Conservation (phyloP, 139 green algal genomes). For the Chlorella sp. region DNA sequence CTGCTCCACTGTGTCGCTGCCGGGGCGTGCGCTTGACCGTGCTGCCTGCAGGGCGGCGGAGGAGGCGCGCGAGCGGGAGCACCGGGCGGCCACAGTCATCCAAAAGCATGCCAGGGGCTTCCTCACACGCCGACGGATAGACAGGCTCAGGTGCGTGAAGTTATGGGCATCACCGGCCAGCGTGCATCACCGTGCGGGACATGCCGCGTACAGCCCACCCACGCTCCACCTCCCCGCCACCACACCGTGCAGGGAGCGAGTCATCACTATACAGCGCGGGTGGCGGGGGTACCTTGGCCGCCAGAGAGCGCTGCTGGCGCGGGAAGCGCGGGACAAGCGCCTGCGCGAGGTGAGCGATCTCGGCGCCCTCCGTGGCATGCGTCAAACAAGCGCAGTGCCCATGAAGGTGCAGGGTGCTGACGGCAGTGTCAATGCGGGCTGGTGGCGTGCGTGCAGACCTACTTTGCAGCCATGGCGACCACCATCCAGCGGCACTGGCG, state of each 20-base stretch:
- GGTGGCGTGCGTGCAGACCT: constrained; percentile 28
- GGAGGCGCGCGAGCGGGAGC: constrained; percentile 5
- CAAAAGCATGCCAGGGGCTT: constrained; percentile 23
- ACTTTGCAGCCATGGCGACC: constrained; percentile 53
- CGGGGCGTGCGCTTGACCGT: no score
- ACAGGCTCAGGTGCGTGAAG: constrained; percentile 13
- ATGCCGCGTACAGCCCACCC: no score
- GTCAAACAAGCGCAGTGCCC: no score
- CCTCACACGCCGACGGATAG: constrained; percentile 12
- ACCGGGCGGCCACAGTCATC: constrained; percentile 9
- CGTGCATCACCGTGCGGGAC: no score
- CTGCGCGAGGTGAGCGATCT: constrained; percentile 23
- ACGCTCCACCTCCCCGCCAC: no score
- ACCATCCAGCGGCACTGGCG: constrained; percentile 56
- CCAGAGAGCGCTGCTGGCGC: constrained; percentile 13
- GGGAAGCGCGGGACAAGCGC: constrained; percentile 20
- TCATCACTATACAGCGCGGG: constrained; percentile 32
- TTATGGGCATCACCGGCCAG: no score
- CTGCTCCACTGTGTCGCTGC: no score
- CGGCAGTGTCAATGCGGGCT: neutral
- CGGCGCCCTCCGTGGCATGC: neutral
- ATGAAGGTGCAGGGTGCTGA: neutral
- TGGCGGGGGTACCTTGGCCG: constrained; percentile 50
- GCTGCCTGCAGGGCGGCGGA: constrained; percentile 23
- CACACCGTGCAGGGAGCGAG: constrained; percentile 9